Percentiles rank a stretch among this genome's conserved stretches.
phyloP scores from a whole-genome alignment of 2,329 filamentous ascomycete genomes.

The Aspergillus fructus region DNA sequence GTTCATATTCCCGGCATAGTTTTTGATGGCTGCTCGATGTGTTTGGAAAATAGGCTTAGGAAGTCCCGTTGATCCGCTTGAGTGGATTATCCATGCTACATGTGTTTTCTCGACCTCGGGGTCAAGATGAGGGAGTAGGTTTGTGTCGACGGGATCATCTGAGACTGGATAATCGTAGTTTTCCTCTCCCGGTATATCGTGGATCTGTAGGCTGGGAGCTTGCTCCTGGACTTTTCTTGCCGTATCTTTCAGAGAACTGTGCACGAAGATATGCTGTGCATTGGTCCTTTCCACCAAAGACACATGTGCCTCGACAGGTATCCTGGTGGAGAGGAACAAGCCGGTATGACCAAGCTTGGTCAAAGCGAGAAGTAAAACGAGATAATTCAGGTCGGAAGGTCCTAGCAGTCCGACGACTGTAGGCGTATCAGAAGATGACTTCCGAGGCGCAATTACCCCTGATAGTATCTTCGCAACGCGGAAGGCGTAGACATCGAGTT shows the following conservation, averaged over 20 bases:
- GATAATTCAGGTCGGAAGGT: conserved; percentile 55
- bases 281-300: conserved; percentile 48
- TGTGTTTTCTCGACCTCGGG: conserved; percentile 28
- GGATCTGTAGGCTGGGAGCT: conserved; percentile 23
- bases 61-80: conserved; percentile 57
- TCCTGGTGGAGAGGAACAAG: conserved; percentile 55
- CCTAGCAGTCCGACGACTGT: conserved; percentile 52
- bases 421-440: conserved; percentile 27
- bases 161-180: conserved; percentile 21
- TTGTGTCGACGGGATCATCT: conserved; percentile 19
- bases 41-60: conserved; percentile 64
- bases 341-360: conserved; percentile 56
- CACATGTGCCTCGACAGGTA: conserved; percentile 52
- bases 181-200: conserved; percentile 26
- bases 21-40: conserved; percentile 52
- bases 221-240: conserved; percentile 22
- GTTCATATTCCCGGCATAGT: conserved; percentile 47
- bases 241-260: conserved; percentile 24
- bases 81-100: conserved; percentile 50
- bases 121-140: conserved; percentile 26
- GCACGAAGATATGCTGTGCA: conserved; percentile 35
- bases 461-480: conserved; percentile 31
- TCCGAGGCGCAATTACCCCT: conserved; percentile 23
- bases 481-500: conserved; percentile 42
- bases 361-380: conserved; percentile 55